Evolutionary conservation across 2,329 filamentous ascomycete genomes (phyloP), one percentile per base, ranked within the genome.

Genomic region (Triangularia setosa): DNA sequence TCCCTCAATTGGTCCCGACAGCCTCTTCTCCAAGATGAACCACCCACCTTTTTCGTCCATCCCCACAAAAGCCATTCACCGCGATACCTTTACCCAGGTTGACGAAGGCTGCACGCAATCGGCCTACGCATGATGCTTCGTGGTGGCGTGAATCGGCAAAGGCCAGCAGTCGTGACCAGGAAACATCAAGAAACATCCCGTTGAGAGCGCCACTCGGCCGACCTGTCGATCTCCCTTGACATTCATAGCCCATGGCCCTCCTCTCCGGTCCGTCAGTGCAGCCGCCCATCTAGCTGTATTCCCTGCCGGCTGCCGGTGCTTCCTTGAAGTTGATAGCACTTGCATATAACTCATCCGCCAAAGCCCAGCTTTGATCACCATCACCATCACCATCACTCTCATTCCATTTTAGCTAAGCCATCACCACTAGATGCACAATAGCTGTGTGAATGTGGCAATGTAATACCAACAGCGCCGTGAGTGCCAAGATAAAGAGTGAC

Each of bases 1-100:
- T 54, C 62, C 53, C 44, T 65, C 62, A 59, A 71, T 69, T 70
- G 69, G 69, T 62, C 61, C 24, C 25, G 18, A 60, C 27, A 55
- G 24, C 21, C 24, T 54, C 62, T 63, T 59, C 30, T 11, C 8
- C 44, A 53, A 63, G 61, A 67, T 64, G 58, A 62, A 55, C 63
- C 58, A 64, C 61, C 63, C 52, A 55, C 52, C 63, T 21, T 62
- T 56, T 35, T 16, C 58, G 27, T 62, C 25, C 33, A 16, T 60
- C 58, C 33, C 62, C 52, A 44, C 53, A 62, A 28, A 40, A 14
- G 14, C 16, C 52, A 55, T 55, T 24, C 52, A 24, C 52, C 21
- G 3, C n/a, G n/a, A 21, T 30, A 44, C 24, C 27, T 23, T 58
- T 54, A 56, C 61, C 61, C 21, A 55, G 2, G 52, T 55, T 18